Evolutionary conservation across 1,284 basidiomycete species (phyloP).

Genomic region (Ceratobasidium sp.): DNA sequence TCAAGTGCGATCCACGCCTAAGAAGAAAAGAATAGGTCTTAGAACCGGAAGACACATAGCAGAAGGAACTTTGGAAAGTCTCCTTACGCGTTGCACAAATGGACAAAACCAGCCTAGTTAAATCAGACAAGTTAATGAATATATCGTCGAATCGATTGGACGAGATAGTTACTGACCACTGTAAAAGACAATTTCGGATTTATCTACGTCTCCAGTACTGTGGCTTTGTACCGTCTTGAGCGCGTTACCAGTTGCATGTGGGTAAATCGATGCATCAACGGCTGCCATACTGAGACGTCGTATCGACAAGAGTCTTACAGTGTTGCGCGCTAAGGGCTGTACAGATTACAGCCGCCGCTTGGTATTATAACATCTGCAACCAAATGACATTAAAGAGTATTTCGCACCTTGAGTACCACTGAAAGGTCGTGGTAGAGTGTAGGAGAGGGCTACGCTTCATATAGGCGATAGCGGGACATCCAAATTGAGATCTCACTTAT

Average conservation of each 20-base stretch:
- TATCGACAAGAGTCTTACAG: neutral
- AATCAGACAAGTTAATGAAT: neutral
- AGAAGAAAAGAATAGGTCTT: no score
- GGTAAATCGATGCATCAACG: conserved; percentile 35
- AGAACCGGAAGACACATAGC: no score
- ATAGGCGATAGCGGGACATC: neutral
- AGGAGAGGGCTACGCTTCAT: neutral
- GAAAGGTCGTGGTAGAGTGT: conserved; percentile 3
- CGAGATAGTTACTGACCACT: conserved; percentile 22
- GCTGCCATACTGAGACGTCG: conserved; percentile 10
- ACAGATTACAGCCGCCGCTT: neutral
- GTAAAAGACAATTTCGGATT: conserved; percentile 33
- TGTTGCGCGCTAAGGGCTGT: neutral
- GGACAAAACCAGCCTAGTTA: conserved; percentile 39
- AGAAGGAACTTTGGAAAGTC: neutral
- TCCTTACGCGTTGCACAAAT: conserved; percentile 35
- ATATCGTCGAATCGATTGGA: neutral
- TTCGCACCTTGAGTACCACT: neutral
- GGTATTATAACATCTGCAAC: no score
- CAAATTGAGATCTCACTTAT: neutral
- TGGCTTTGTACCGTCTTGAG: conserved; percentile 32
- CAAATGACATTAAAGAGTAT: neutral
- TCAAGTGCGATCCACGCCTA: conserved; percentile 40
- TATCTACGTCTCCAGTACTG: conserved; percentile 32
- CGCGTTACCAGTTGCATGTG: conserved; percentile 30